Percentiles rank a stretch among this genome's conserved stretches.
Evolutionary conservation across 345 rosid genomes (phyloP).

Genomic region (Jatropha curcas): DNA sequence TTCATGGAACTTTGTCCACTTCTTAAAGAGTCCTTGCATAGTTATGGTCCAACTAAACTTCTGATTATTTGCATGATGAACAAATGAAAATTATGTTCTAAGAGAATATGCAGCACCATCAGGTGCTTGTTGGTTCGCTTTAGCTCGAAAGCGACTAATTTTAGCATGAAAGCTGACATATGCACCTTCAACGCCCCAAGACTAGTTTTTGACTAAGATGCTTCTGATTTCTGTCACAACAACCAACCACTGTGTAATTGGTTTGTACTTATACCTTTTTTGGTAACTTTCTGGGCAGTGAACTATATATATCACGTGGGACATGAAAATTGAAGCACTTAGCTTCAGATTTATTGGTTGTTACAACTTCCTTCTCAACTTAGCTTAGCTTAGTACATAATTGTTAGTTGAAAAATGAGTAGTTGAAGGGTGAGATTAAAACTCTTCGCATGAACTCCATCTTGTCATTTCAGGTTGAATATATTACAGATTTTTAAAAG

Average conservation of each 20-base stretch:
- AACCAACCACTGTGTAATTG: not conserved
- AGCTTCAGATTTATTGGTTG: conserved; percentile 20
- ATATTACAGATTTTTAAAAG: too few species aligned
- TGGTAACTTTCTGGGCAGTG: not conserved
- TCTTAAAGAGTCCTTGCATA: not conserved
- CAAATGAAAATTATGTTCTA: not conserved
- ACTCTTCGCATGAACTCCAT: too few species aligned
- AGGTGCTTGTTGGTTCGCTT: not conserved
- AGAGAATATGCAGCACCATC: not conserved
- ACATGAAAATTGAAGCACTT: not conserved
- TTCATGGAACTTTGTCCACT: not conserved
- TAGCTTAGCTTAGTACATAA: not conserved
- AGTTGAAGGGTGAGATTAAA: too few species aligned
- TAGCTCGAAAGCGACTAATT: conserved; percentile 21
- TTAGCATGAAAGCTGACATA: conserved; percentile 15
- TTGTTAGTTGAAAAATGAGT: conserved; percentile 15
- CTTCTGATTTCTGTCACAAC: conserved; percentile 1
- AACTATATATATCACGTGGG: conserved; percentile 13
- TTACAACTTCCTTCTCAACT: conserved; percentile 24
- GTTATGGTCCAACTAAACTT: conserved; percentile 1
- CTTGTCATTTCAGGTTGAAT: too few species aligned
- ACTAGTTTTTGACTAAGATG: not conserved
- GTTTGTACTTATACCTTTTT: not conserved
- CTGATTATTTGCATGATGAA: conserved; percentile 4
- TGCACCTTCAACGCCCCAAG: too few species aligned